Evolutionary conservation across 1,139 yeast genomes (phyloP).

Genomic region (Taphrina populina): DNA sequence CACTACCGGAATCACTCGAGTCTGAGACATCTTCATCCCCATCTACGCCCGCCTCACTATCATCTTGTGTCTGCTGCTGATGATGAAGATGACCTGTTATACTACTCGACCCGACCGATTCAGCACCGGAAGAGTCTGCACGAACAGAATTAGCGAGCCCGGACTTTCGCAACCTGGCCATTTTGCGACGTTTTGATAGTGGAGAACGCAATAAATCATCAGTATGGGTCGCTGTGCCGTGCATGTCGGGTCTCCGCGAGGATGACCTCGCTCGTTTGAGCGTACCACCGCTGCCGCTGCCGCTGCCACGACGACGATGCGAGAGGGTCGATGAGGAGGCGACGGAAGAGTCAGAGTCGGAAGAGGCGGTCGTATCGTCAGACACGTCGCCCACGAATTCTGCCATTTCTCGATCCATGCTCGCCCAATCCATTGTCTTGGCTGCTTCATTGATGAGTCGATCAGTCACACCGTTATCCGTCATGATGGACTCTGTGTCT

Average conservation of each 20-base stretch:
- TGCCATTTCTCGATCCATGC: constrained; percentile 60
- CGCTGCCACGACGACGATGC: constrained; percentile 47
- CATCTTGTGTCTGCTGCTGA: neutral
- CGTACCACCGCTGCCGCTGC: constrained; percentile 42
- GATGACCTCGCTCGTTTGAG: constrained; percentile 19
- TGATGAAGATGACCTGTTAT: neutral
- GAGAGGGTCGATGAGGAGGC: constrained; percentile 41
- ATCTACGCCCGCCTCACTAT: neutral
- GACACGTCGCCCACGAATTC: constrained; percentile 60
- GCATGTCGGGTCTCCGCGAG: too few species aligned
- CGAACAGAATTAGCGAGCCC: constrained; percentile 15
- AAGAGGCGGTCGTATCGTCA: constrained; percentile 50
- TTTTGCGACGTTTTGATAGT: constrained; percentile 14
- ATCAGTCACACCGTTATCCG: constrained; percentile 38
- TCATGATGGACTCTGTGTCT: constrained; percentile 26
- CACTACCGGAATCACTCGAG: constrained; percentile 32
- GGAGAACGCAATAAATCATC: constrained; percentile 40
- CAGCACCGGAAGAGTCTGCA: constrained; percentile 7
- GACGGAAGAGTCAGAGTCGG: constrained; percentile 30
- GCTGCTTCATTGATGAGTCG: constrained; percentile 36
- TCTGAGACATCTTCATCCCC: constrained; percentile 46
- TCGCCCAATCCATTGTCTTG: constrained; percentile 44
- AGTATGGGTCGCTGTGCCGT: too few species aligned
- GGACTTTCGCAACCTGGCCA: constrained; percentile 25
- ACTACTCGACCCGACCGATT: neutral